Evolutionary conservation across 768 basidiomycete species (phyloP), one percentile per base, ranked within the genome.

Genomic region (Gelatoporia subvermispora): DNA sequence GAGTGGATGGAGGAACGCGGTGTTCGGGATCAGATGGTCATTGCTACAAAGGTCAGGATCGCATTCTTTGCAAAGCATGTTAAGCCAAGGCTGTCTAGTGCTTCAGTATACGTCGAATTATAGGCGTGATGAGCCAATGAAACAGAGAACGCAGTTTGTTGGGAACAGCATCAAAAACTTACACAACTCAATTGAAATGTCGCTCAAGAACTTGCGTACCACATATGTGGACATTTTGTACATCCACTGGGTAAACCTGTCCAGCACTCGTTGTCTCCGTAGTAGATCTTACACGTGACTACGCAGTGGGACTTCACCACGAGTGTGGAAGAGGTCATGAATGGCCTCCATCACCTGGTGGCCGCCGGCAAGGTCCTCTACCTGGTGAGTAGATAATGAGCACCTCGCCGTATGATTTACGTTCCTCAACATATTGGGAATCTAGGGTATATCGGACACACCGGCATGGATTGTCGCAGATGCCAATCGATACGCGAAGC

Each of bases 201-300:
- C 65, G 38, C 59, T 76, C 49, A 67, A 65, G 56, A 72, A 70
- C 49, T 64, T 76, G 15, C 61, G 66, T 38, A 75, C 73, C 7
- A 48, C 54, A 20, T 75, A 74, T 56, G 67, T 76, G 47, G 75
- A 76, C 50, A 56, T 76, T 23, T 56, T 75, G 18, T 75, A 75
- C 56, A 41, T 75, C 1, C 73, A 74, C 53, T 68, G 61, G 60
- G 28, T 31, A 31, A 31, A 31, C 13, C 5, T 31, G 7, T 13
- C 28, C 5, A 31, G 28, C 13, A 7, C 28, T 7, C 13, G 28
- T 13, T 31, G 5, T 7, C 13, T 13, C 7, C 28, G 7, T 31
- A 31, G 7, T 31, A 13, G 28, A 7, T 13, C 13, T 5, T 7
- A 7, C 28, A 31, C 35, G 73, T 4, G 72, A 75, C n/a, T n/a